Percentiles rank a stretch among this genome's conserved stretches.
Conservation (phyloP, 169 alveolate species). For the Plasmodium coatneyi region DNA sequence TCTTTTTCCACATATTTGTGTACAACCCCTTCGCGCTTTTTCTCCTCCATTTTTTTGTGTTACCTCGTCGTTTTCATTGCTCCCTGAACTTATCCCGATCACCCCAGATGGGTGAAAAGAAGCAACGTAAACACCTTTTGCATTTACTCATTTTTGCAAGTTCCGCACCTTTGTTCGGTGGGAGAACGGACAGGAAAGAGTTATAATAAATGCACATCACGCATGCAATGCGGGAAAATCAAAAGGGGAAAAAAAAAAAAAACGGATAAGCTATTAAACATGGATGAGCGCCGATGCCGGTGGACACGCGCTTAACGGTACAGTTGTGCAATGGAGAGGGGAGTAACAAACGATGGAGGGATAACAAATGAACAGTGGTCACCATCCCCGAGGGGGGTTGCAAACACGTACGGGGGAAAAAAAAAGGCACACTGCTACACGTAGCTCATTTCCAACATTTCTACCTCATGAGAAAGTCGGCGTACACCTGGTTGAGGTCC, state of each 20-base stretch:
- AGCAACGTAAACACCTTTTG: not conserved
- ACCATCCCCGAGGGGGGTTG: not conserved
- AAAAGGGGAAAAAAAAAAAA: not conserved
- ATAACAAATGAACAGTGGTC: not conserved
- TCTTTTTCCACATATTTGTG: not conserved
- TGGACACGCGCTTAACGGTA: not conserved
- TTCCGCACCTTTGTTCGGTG: not conserved
- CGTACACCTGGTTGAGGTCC: slow-evolving; percentile 25
- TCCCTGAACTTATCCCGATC: not conserved
- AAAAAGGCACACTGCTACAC: not conserved
- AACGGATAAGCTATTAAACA: not conserved
- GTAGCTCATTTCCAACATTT: not conserved
- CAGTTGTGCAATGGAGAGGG: not conserved
- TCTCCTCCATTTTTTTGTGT: not conserved
- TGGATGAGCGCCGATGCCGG: not conserved
- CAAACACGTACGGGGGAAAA: not conserved
- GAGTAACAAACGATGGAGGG: not conserved
- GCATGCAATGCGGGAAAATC: not conserved
- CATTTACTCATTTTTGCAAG: not conserved
- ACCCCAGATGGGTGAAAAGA: not conserved
- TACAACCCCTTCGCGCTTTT: not conserved
- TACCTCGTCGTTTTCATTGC: not conserved
- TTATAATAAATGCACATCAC: not conserved
- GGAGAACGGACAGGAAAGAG: not conserved
- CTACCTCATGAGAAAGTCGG: slow-evolving; percentile 30